Conservation (phyloP, 2,329 filamentous ascomycete genomes). For the Fusarium subtropicale region DNA sequence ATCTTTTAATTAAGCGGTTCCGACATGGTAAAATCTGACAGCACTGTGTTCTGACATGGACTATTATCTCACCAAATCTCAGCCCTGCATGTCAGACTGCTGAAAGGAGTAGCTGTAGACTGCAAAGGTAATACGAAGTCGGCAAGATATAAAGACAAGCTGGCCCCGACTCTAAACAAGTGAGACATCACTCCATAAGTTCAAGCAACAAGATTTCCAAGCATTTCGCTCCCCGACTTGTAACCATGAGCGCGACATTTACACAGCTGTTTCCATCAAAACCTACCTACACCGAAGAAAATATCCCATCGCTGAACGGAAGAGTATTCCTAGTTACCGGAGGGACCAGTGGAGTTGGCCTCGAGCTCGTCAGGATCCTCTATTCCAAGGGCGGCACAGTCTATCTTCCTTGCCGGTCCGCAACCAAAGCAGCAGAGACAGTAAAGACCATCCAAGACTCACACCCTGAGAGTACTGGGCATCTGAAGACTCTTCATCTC, state of each 20-base stretch:
- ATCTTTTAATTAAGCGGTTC: rapidly evolving
- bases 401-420: conserved; percentile 50
- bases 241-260: background rate
- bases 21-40: background rate
- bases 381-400: conserved; percentile 65
- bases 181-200: rapidly evolving
- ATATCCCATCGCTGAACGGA: conserved; percentile 44
- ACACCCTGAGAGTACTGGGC: conserved; percentile 6
- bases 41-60: background rate
- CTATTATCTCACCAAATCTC: rapidly evolving
- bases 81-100: background rate
- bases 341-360: conserved; percentile 57
- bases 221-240: rapidly evolving
- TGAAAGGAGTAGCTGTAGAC: too few species aligned
- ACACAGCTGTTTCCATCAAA: conserved; percentile 32
- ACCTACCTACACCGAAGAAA: conserved; percentile 45
- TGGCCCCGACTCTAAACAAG: rapidly evolving
- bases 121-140: too few species aligned
- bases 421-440: conserved; percentile 27
- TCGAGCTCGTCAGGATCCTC: conserved; percentile 64
- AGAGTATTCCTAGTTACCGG: conserved; percentile 63
- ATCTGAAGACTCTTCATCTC: conserved; percentile 49
- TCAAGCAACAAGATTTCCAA: rapidly evolving
- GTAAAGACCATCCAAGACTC: conserved; percentile 44
- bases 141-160: background rate